Evolutionary conservation across 805 yeast genomes (phyloP).

Genomic region (Cyberlindnera nakhonratchasimensis): DNA sequence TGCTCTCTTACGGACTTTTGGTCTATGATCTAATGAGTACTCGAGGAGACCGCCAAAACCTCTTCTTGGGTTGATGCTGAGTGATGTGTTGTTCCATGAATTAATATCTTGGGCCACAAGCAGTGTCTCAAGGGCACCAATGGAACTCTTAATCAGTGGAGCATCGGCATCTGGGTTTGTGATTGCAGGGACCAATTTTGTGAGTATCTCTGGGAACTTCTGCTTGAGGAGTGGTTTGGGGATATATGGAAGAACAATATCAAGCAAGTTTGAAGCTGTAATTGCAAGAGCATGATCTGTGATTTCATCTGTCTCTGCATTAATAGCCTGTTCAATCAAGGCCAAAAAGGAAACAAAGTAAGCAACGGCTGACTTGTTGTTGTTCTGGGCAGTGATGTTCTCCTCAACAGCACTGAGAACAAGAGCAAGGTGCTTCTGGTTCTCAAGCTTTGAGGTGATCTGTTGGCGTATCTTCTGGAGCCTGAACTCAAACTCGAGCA

Average conservation of each 20-base stretch:
- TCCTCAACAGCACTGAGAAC: slow-evolving; percentile 89
- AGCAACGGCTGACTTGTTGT: slow-evolving; percentile 62
- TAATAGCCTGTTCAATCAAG: slow-evolving; percentile 68
- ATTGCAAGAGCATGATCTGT: slow-evolving; percentile 64
- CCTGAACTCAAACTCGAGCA: slow-evolving; percentile 47
- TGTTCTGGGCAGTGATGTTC: slow-evolving; percentile 48
- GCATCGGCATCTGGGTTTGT: slow-evolving; percentile 70
- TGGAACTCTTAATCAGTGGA: slow-evolving; percentile 74
- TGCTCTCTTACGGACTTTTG: slow-evolving; percentile 94
- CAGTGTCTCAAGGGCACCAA: slow-evolving; percentile 80
- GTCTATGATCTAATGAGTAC: slow-evolving; percentile 81
- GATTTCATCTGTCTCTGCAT: slow-evolving; percentile 45
- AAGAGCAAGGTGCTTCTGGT: slow-evolving; percentile 82
- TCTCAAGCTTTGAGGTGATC: slow-evolving; percentile 72
- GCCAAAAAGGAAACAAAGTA: slow-evolving; percentile 84
- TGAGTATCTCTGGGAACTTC: slow-evolving; percentile 73
- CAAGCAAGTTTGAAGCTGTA: slow-evolving; percentile 76
- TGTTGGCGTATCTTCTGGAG: slow-evolving; percentile 69
- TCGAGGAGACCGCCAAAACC: slow-evolving; percentile 77
- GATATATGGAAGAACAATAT: slow-evolving; percentile 70
- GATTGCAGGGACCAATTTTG: slow-evolving; percentile 77
- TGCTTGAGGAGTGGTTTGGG: slow-evolving; percentile 66
- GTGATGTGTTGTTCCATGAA: slow-evolving; percentile 64
- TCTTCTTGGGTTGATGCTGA: slow-evolving; percentile 64
- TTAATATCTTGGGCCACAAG: slow-evolving; percentile 75